Base-by-base conservation (phyloP, 768 basidiomycete species). In the Leucogyrophana mollusca region DNA sequence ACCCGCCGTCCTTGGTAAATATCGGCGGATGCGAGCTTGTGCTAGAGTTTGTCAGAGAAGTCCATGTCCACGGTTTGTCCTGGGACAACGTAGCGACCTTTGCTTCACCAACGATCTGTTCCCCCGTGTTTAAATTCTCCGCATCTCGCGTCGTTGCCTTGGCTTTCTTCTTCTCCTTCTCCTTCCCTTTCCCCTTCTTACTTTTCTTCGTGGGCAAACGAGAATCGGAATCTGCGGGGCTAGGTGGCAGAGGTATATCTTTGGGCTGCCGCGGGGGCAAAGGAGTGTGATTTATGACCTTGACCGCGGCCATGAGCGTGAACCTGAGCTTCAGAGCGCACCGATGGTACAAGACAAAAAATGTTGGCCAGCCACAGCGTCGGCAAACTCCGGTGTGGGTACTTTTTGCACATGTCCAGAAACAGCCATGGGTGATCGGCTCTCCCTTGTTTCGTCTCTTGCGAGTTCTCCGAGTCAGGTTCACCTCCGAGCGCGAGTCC, bases 1-100 rank as follows among this genome's bases (percentile, higher is more conserved):
- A 93, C 94, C 83, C 84, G 68, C 90, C 90, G 67, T 97, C 93
- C 64, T 77, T 87, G 22, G 92, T 91, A 65, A 94, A 93, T 52
- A 93, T 69, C 30, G 90, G 85, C 4, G 89, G 78, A 32, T 77
- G 74, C 51, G 70, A 77, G 54, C 77, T 86, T 35, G 79, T 75
- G 43, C 74, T 76, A 9, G 82, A 74, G 65, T 90, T 86, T 32
- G 87, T 81, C 47, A 93, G 71, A 39, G 79, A 74, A 46, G 76
- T 72, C 89, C 89, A 91, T 43, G 78, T 67, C 87, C 85, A 86
- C 16, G 50, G 46, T 35, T 51, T 47, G 32, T 24, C 45, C 46
- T 45, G 11, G 48, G 48, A 18, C 66, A 68, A 55, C 32, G 52
- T 48, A 56, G 60, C 9, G 49, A 47, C 16, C 45, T 10, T 36